A percentile compares a stretch with the other conserved stretches of the same genome.
These are phyloP conservation scores for Ogataea chonburiensis DNA, from an alignment of 805 yeast genomes.

Conservation along the genomic window DNA sequence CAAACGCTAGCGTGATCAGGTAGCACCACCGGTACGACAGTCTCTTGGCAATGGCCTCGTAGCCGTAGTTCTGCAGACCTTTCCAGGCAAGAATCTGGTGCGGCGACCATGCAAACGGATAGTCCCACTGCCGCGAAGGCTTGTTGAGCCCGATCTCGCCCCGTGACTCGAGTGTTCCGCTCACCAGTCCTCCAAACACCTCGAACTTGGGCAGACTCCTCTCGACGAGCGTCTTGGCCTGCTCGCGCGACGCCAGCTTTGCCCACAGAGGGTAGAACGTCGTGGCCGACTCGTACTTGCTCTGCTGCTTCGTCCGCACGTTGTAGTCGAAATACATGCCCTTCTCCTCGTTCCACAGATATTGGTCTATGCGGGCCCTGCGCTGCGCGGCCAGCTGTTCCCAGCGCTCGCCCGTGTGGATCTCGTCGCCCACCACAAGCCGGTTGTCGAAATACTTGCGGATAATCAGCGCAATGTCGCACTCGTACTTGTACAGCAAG, in stretches of 20 bases:
- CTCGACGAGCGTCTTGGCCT: constrained; percentile 62
- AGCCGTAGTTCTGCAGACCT: constrained; percentile 76
- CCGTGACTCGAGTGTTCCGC: constrained; percentile 74
- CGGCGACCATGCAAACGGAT: constrained; percentile 98
- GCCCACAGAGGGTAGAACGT: constrained; percentile 94
- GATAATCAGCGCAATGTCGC: constrained; percentile 71
- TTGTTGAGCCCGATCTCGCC: constrained; percentile 66
- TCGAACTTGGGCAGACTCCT: constrained; percentile 69
- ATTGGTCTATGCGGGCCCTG: constrained; percentile 55
- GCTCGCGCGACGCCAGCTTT: constrained; percentile 59
- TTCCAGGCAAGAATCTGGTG: constrained; percentile 95
- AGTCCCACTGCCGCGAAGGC: constrained; percentile 98
- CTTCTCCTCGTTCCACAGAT: constrained; percentile 79
- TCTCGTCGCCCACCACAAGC: constrained; percentile 44
- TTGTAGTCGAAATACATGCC: constrained; percentile 86
- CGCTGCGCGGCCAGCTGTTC: constrained; percentile 52
- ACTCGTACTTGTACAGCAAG: constrained; percentile 83
- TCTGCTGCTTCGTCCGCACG: constrained; percentile 51
- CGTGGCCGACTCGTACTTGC: constrained; percentile 80
- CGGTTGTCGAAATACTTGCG: constrained; percentile 52
- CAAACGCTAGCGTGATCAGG: constrained; percentile 85
- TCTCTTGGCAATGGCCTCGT: constrained; percentile 59
- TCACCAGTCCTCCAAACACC: constrained; percentile 82
- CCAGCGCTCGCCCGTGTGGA: constrained; percentile 57
- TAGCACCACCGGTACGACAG: constrained; percentile 86